Conservation (phyloP, 176 grass and related monocot genomes). For the Aegilops speltoides region DNA sequence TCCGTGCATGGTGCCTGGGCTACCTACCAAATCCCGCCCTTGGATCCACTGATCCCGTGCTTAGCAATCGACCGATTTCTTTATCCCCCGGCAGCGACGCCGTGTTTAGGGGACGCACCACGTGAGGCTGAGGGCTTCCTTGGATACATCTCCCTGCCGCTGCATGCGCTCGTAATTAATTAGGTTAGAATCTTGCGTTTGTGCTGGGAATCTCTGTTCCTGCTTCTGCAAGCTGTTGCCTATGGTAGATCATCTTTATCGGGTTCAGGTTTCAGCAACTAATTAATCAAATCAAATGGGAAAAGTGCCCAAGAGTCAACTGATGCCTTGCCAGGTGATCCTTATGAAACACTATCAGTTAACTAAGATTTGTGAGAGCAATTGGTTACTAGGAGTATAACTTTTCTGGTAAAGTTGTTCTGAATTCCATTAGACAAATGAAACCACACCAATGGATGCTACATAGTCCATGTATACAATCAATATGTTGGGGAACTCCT, state of each 20-base stretch:
- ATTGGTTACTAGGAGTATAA: neutral
- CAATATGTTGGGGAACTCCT: no score
- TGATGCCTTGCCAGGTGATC: neutral
- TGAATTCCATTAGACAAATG: neutral
- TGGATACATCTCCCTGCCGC: constrained; percentile 23
- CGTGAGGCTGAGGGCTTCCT: constrained; percentile 43
- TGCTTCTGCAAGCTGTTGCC: neutral
- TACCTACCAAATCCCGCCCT: neutral
- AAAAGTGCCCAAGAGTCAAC: neutral
- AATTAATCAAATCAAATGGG: neutral
- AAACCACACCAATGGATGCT: neutral
- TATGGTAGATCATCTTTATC: neutral
- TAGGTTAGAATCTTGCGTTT: constrained; percentile 34
- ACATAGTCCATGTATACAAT: no score
- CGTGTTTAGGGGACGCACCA: constrained; percentile 45
- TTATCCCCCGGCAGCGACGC: constrained; percentile 27
- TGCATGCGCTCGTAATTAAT: constrained; percentile 22
- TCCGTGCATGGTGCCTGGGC: neutral
- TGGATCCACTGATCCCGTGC: neutral
- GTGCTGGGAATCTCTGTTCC: constrained; percentile 51
- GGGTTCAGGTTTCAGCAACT: constrained; percentile 17
- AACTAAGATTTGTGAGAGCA: neutral
- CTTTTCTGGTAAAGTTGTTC: neutral
- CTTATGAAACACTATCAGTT: neutral
- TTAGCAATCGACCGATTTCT: neutral